Percentiles rank a stretch among this genome's conserved stretches.
Conservation (phyloP, 1,284 basidiomycete species). For the Neotropicomus parvogracilis region DNA sequence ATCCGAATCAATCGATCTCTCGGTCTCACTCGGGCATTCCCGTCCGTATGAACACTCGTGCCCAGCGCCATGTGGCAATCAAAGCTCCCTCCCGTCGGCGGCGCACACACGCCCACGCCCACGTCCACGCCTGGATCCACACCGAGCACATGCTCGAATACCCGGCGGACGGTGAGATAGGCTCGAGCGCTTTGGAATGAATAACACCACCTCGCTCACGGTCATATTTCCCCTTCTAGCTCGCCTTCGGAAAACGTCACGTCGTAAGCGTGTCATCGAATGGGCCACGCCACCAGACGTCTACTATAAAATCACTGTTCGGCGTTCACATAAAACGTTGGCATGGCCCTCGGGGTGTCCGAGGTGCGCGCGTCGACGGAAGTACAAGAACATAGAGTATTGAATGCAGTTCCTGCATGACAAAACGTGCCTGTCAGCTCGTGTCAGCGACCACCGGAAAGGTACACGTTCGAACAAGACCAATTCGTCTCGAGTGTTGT, state of each 20-base stretch:
- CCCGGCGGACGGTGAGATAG: slow-evolving; percentile 3
- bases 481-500: neutral
- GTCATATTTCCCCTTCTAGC: neutral
- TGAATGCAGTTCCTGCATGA: neutral
- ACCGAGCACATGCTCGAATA: neutral
- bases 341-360: slow-evolving; percentile 10
- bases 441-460: neutral
- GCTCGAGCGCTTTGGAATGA: neutral
- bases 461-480: neutral
- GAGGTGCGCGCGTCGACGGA: slow-evolving; percentile 13
- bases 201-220: neutral
- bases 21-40: too few relatives aligned
- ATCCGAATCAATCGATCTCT: too few relatives aligned
- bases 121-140: too few relatives aligned
- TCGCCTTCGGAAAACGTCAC: neutral
- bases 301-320: neutral
- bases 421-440: slow-evolving; percentile 7
- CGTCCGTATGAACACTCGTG: too few relatives aligned
- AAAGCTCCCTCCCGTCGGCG: too few relatives aligned
- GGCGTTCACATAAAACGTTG: neutral
- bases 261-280: neutral
- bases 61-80: too few relatives aligned
- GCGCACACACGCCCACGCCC: too few relatives aligned
- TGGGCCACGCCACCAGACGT: slow-evolving; percentile 7
- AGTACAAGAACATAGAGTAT: neutral